Percentiles rank a stretch among this genome's conserved stretches.
These are phyloP conservation scores for Cajanus cajan DNA, from an alignment of 306 rosid species.

Conservation along the genomic window DNA sequence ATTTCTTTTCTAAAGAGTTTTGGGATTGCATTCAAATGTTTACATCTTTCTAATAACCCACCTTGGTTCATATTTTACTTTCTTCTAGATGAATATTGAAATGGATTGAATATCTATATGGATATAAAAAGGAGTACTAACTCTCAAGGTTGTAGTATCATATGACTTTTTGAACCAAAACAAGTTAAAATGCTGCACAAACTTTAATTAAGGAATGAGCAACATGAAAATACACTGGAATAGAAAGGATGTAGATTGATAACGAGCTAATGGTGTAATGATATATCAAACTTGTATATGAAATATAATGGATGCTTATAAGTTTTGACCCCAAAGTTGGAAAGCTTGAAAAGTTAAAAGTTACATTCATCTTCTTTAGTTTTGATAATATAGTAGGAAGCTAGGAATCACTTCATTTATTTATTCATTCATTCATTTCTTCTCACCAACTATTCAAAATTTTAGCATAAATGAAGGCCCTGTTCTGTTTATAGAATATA, in stretches of 20 bases:
- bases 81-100: neutral
- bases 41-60: neutral
- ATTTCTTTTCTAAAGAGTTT: neutral
- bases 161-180: neutral
- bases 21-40: neutral
- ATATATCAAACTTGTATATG: neutral
- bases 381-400: neutral
- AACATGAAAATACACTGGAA: neutral
- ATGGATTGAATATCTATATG: neutral
- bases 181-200: neutral
- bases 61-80: neutral
- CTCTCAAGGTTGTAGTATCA: neutral
- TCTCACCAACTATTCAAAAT: neutral
- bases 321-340: neutral
- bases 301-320: neutral
- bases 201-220: neutral
- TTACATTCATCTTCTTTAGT: neutral
- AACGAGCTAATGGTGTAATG: neutral
- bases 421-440: neutral
- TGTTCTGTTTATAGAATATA: neutral
- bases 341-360: neutral
- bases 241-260: neutral
- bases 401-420: neutral
- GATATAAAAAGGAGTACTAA: neutral
- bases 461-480: neutral